Evolutionary conservation across 768 basidiomycete species (phyloP).

Genomic region (Steccherinum ochraceum): DNA sequence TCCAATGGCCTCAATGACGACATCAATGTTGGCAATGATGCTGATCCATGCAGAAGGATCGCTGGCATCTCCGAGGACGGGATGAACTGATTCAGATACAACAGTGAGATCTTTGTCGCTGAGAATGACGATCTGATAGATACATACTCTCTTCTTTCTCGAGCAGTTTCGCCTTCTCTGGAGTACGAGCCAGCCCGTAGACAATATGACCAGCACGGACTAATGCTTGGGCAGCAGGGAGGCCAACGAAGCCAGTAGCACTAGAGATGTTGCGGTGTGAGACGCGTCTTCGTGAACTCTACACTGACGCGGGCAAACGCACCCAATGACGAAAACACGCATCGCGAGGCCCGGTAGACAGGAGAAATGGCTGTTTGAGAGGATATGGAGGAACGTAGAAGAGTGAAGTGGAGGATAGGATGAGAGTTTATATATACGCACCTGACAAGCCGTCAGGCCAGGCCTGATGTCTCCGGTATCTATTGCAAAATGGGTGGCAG

Average conservation of each 20-base stretch:
- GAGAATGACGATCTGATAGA: not conserved
- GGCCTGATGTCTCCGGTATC: too few species aligned
- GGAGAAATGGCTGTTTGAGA: not conserved
- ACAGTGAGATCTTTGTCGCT: not conserved
- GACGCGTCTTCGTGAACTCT: too few species aligned
- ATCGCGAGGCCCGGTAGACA: conserved; percentile 31
- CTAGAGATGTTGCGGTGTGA: conserved; percentile 19
- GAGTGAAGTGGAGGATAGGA: not conserved
- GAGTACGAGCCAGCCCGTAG: conserved; percentile 37
- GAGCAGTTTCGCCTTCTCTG: conserved; percentile 26
- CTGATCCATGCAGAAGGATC: conserved; percentile 21
- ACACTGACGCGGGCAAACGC: too few species aligned
- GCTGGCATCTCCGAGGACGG: conserved; percentile 24
- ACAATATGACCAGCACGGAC: conserved; percentile 40
- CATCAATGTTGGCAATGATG: conserved; percentile 27
- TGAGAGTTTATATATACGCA: too few species aligned
- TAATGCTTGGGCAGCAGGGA: conserved; percentile 38
- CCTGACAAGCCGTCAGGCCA: too few species aligned
- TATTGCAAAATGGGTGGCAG: too few species aligned
- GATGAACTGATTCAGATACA: conserved; percentile 25
- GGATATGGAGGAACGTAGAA: conserved; percentile 9
- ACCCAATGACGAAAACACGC: conserved; percentile 22
- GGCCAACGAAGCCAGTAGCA: conserved; percentile 39
- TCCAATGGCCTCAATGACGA: conserved; percentile 27
- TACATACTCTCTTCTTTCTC: conserved; percentile 34